Conservation (phyloP, 805 yeast species). For the Pichia nakasei region DNA sequence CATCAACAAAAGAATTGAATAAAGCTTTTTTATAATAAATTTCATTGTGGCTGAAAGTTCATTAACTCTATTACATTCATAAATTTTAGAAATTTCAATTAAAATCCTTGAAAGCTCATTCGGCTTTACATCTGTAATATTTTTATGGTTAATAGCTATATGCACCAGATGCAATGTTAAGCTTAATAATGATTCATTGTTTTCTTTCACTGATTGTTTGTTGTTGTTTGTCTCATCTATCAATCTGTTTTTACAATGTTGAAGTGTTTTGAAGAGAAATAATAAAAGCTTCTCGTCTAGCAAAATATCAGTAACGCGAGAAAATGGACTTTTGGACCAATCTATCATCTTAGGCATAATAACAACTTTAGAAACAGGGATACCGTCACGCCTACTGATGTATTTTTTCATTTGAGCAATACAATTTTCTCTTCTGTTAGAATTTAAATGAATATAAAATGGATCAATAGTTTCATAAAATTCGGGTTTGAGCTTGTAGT, state of each 20-base stretch:
- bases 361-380: conserved; percentile 37
- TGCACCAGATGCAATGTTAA: conserved; percentile 62
- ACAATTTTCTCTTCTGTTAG: conserved; percentile 81
- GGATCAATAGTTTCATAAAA: conserved; percentile 59
- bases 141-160: conserved; percentile 29
- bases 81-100: conserved; percentile 2
- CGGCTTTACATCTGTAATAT: conserved; percentile 5
- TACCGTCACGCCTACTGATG: conserved; percentile 26
- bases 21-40: conserved; percentile 3
- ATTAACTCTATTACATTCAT: conserved; percentile 3
- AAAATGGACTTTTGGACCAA: conserved; percentile 33
- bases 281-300: conserved; percentile 43
- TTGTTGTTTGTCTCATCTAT: conserved; percentile 17
- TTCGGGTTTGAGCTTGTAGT: conserved; percentile 57
- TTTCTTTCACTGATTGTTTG: not conserved
- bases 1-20: conserved; percentile 1
- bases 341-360: conserved; percentile 45
- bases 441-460: conserved; percentile 65
- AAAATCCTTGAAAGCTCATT: conserved; percentile 3
- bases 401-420: conserved; percentile 50
- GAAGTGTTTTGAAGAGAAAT: conserved; percentile 43
- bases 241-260: conserved; percentile 22
- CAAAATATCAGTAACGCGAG: conserved; percentile 41
- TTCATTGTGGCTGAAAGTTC: conserved; percentile 3
- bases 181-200: conserved; percentile 46